Evolutionary conservation across 352 stramenopile genomes (phyloP), one percentile per base, ranked within the genome.

Genomic region (Globisporangium heterothallicum): DNA sequence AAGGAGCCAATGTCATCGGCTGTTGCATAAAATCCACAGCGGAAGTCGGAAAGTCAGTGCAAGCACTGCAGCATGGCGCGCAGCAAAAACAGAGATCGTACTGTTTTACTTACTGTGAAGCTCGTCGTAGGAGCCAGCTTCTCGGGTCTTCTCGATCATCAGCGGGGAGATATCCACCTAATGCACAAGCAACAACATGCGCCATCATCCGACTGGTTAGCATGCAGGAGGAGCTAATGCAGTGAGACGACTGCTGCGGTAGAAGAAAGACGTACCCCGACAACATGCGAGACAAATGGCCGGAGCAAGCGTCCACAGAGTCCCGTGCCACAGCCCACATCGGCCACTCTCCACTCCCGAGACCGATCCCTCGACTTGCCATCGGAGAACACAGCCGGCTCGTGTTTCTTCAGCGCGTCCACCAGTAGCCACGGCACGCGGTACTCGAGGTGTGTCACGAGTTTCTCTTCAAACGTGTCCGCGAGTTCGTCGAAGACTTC

Each of bases 401-500:
- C 71, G 3, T 70, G 54, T 14, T 58, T 64, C 49, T 84, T 66
- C 14, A 92, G 53, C 14, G 69, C 74, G 10, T 88, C 75, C 6
- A 88, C 64, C 26, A 92, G 78, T 44, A 88, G 69, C 81, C 81
- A 92, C 29, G 81, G 81, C 16, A 90, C 77, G 48, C 74, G 76
- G 49, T 92, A 92, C 59, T 88, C 74, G 27, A 92, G 45, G 32
- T 89, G 81, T 25, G 59, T 76, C 56, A 92, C 77, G 25, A 92
- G 66, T 42, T 90, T 92, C 29, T 90, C 79, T 50, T 92, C 81
- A 60, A 92, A 92, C 12, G 58, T 78, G 12, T 90, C 79, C 5
- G 81, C 74, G 27, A 92, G 65, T 18, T 89, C 75, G 53, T 92
- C 77, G 55, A 92, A 92, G 10, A 92, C 78, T 53, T 87, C 57